Conservation (phyloP, 2,329 filamentous ascomycete genomes). For the Fusarium sp. region DNA sequence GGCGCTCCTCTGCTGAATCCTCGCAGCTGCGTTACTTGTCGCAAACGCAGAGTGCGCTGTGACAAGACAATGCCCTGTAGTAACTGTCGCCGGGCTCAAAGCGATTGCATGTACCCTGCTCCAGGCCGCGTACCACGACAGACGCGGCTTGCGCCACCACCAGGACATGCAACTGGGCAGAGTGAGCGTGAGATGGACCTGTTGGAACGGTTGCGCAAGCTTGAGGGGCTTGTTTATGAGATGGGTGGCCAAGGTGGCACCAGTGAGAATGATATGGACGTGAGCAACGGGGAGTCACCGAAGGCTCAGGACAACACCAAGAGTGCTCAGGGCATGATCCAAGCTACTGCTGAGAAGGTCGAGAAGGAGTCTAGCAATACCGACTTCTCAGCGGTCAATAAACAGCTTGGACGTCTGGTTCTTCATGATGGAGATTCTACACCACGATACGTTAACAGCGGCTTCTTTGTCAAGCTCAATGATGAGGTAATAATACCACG, state of each 20-base stretch:
- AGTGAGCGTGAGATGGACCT: conserved; percentile 74
- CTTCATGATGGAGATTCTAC: conserved; percentile 75
- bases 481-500: conserved; percentile 68
- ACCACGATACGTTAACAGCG: conserved; percentile 78
- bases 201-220: conserved; percentile 74
- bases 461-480: conserved; percentile 79
- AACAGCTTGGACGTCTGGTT: conserved; percentile 67
- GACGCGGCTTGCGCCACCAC: conserved; percentile 61
- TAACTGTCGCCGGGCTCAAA: conserved; percentile 63
- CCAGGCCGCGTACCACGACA: conserved; percentile 77
- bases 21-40: conserved; percentile 60
- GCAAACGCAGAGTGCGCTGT: conserved; percentile 75
- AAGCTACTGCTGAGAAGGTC: conserved; percentile 24
- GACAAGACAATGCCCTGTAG: conserved; percentile 78
- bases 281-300: background rate
- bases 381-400: conserved; percentile 55
- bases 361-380: conserved; percentile 45
- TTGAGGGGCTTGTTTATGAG: conserved; percentile 80
- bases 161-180: conserved; percentile 55
- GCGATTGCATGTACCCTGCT: conserved; percentile 78
- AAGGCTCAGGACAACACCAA: background rate
- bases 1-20: conserved; percentile 54
- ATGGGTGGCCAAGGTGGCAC: conserved; percentile 63
- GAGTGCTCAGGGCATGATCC: conserved; percentile 11
- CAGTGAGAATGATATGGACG: background rate